Evolutionary conservation across 73 alveolate genomes (phyloP).

Genomic region (Diophrys sp.): DNA sequence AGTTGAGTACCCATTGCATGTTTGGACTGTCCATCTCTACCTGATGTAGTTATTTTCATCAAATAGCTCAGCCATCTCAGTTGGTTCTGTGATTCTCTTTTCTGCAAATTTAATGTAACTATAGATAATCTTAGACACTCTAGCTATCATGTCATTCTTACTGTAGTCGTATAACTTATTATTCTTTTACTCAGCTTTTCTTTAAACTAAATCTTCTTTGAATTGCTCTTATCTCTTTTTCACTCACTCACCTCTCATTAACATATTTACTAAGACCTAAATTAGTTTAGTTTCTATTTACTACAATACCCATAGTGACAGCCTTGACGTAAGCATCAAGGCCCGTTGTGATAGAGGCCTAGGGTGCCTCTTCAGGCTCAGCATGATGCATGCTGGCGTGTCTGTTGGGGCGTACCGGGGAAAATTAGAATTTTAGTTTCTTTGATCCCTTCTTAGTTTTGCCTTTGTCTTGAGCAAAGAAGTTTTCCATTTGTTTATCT

Average conservation of each 20-base stretch:
- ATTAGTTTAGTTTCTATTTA: too few species aligned
- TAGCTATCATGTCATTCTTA: conserved; percentile 41
- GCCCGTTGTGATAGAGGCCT: too few species aligned
- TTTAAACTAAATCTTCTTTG: background rate
- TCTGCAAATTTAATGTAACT: conserved; percentile 42
- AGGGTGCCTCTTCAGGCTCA: too few species aligned
- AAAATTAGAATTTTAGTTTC: too few species aligned
- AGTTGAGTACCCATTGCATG: conserved; percentile 46
- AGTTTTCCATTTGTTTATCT: background rate
- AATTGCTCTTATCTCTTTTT: background rate
- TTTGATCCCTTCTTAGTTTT: too few species aligned
- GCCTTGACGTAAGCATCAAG: too few species aligned
- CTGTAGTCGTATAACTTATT: conserved; percentile 20
- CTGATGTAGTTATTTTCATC: conserved; percentile 44
- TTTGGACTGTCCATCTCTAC: conserved; percentile 46
- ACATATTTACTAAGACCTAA: too few species aligned
- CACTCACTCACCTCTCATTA: background rate
- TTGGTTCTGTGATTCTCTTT: conserved; percentile 27
- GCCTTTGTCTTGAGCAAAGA: background rate
- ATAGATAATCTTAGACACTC: conserved; percentile 34
- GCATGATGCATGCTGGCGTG: too few species aligned
- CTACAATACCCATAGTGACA: too few species aligned
- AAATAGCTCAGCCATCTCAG: conserved; percentile 49
- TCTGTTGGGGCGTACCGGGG: too few species aligned
- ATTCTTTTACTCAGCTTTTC: background rate